phyloP scores from a whole-genome alignment of 805 yeast species.

The Geotrichum ghanense region DNA sequence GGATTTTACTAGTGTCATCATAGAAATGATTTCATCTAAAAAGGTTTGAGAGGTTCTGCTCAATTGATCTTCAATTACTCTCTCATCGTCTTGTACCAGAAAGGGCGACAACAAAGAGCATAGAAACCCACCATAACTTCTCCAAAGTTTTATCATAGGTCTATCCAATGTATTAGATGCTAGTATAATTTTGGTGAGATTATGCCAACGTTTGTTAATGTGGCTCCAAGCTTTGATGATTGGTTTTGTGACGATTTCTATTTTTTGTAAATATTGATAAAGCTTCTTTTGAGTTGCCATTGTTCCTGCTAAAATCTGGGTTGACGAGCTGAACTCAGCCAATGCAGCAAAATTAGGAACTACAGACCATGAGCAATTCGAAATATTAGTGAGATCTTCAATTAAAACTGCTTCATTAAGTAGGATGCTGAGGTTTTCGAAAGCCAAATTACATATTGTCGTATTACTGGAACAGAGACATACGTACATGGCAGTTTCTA shows the following conservation, averaged over 20 bases:
- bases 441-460: constrained; percentile 38
- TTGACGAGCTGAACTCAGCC: constrained; percentile 38
- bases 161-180: constrained; percentile 34
- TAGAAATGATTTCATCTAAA: constrained; percentile 29
- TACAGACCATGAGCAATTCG: constrained; percentile 13
- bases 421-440: constrained; percentile 28
- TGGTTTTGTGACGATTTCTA: constrained; percentile 24
- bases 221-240: constrained; percentile 32
- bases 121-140: constrained; percentile 63
- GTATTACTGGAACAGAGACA: constrained; percentile 41
- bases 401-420: constrained; percentile 17
- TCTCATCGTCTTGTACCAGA: constrained; percentile 2
- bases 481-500: constrained; percentile 42
- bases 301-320: constrained; percentile 50
- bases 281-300: constrained; percentile 63
- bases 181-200: constrained; percentile 12
- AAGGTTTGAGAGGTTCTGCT: not conserved
- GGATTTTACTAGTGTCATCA: constrained; percentile 28
- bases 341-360: constrained; percentile 30
- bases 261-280: constrained; percentile 29
- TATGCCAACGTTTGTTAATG: constrained; percentile 40
- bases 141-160: constrained; percentile 27
- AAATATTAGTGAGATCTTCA: constrained; percentile 14
- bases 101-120: constrained; percentile 40
- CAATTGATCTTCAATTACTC: not conserved